Percentiles rank a stretch among this genome's conserved stretches.
Evolutionary conservation across 257 asterid species (phyloP).

Genomic region (Scutellaria barbata): DNA sequence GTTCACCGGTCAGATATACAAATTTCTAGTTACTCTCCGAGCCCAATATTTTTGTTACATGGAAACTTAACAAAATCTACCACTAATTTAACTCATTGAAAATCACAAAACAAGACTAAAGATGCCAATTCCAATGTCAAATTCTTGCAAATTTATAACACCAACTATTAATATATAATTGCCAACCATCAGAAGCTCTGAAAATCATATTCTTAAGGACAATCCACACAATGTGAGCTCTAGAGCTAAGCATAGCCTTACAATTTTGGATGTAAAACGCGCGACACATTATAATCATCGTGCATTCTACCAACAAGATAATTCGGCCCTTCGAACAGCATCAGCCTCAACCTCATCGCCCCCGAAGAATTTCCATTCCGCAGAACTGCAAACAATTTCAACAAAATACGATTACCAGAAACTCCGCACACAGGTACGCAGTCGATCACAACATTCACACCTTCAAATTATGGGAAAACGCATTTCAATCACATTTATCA

Average conservation of each 20-base stretch:
- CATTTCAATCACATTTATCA: slow-evolving; percentile 19
- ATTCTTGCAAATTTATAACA: slow-evolving; percentile 13
- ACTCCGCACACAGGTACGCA: not conserved
- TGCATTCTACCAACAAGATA: slow-evolving; percentile 38
- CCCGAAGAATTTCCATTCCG: slow-evolving; percentile 41
- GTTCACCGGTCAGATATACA: not conserved
- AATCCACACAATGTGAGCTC: slow-evolving; percentile 26
- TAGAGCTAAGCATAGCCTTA: slow-evolving; percentile 35
- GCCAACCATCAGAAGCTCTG: slow-evolving; percentile 6
- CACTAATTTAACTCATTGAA: not conserved
- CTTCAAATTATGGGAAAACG: not conserved
- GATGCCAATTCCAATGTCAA: not conserved
- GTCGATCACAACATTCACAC: slow-evolving; percentile 27
- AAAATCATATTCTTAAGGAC: not conserved
- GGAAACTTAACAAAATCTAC: slow-evolving; percentile 2
- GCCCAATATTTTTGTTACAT: not conserved
- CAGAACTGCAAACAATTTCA: slow-evolving; percentile 38
- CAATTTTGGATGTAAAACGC: slow-evolving; percentile 41
- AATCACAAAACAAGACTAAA: not conserved
- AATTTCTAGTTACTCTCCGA: not conserved
- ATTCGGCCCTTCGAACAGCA: slow-evolving; percentile 37
- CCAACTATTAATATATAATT: not conserved
- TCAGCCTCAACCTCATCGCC: slow-evolving; percentile 44
- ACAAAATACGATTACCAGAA: not conserved
- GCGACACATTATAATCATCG: slow-evolving; percentile 31